phyloP scores from a whole-genome alignment of 306 rosid genomes.

The Quercus gilva region DNA sequence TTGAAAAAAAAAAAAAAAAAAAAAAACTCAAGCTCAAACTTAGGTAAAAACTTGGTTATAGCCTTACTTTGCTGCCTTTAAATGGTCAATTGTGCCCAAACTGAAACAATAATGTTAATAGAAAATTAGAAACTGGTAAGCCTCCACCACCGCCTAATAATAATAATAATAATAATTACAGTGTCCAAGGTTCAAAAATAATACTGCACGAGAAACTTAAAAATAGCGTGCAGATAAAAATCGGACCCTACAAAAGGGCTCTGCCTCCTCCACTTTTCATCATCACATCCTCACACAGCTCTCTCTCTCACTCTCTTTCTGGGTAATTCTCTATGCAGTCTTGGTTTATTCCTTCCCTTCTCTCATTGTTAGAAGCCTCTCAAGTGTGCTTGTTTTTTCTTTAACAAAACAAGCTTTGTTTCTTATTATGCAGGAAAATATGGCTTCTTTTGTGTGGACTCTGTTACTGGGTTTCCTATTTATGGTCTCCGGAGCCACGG shows the following conservation, averaged over 20 bases:
- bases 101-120: no score
- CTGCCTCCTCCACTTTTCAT: background rate
- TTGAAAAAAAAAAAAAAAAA: no score
- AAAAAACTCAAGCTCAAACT: no score
- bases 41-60: no score
- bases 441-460: constrained; percentile 31
- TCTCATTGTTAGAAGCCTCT: background rate
- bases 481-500: constrained; percentile 24
- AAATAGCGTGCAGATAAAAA: constrained; percentile 3
- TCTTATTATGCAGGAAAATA: background rate
- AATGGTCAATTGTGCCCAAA: no score
- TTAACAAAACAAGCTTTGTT: background rate
- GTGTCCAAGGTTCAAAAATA: background rate
- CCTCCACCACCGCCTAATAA: no score
- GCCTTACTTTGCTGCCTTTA: no score
- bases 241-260: constrained; percentile 3
- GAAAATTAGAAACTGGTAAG: no score
- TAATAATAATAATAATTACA: background rate
- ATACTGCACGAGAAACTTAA: background rate
- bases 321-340: background rate
- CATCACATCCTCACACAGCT: background rate
- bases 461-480: constrained; percentile 23
- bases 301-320: background rate
- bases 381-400: background rate
- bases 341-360: background rate